Conservation (phyloP, 2,329 filamentous ascomycete genomes). For the Talaromyces sp. region DNA sequence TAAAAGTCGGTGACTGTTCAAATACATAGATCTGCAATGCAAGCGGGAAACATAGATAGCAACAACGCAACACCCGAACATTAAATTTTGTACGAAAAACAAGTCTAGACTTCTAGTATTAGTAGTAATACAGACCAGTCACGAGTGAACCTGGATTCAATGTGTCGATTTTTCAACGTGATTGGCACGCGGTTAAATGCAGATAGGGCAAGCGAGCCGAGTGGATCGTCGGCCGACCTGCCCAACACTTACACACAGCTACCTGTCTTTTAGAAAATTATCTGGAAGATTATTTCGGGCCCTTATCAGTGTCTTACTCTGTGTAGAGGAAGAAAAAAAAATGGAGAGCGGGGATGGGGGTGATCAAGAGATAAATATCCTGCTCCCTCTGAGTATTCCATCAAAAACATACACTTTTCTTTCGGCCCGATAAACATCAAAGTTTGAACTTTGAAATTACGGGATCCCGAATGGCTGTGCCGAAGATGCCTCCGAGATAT, state of each 20-base stretch:
- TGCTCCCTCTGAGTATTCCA: not conserved
- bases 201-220: not conserved
- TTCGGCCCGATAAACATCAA: not conserved
- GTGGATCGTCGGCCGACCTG: not conserved
- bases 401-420: not conserved
- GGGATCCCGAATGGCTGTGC: not conserved
- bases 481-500: constrained; percentile 11
- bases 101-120: not conserved
- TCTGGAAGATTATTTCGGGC: not conserved
- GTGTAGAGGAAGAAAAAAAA: not conserved
- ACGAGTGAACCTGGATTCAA: too few relatives aligned
- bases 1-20: not conserved
- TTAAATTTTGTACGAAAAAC: not conserved
- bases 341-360: not conserved
- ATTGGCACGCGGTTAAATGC: not conserved
- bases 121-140: not conserved
- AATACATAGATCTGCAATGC: not conserved
- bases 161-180: not conserved
- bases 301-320: not conserved
- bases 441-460: not conserved
- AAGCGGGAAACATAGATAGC: not conserved
- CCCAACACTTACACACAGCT: not conserved
- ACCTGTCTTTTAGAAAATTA: not conserved
- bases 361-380: not conserved
- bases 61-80: not conserved